Evolutionary conservation across 495 filamentous ascomycete genomes (phyloP), one percentile per base, ranked within the genome.

Genomic region (Penicillium paradoxum): DNA sequence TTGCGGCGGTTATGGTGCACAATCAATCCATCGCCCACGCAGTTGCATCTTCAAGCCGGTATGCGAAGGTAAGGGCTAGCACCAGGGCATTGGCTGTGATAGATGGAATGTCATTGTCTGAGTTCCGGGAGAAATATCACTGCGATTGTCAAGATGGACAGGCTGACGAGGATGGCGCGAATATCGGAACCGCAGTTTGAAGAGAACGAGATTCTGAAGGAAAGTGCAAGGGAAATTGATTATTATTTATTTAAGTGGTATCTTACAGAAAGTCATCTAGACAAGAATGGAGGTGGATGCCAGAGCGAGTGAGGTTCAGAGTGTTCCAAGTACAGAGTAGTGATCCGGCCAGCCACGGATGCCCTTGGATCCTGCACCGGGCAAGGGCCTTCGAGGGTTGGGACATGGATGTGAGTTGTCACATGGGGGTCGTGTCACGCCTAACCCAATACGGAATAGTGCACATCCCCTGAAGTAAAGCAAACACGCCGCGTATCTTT

Each of bases 1-100:
- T 91, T 4, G 87, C 88, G 2, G 89, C 81, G 3, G 77, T 97
- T 17, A 74, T 92, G 62, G 79, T 97, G 6, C 93, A 98, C 60
- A 78, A 81, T 37, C 58, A 79, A 36, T 75, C 89, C 43, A 62
- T 90, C 30, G 83, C 82, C 0, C 75, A 86, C 47, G 83, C 78
- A 0, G 72, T 74, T 33, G 82, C 82, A 0, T 77, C 73, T 7
- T 89, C 83, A 44, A 76, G 78, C 1, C 77, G 85, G 46, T 82
- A 87, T 70, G 90, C 88, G 0, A 91, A 89, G 65, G 65, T 89
- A 14, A 82, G 78, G 36, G 90, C 86, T 3, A 86, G 87, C 41
- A 80, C 87, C 58, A 77, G 77, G 44, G 89, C 89, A 0, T 53
- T 90, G 45, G 55, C 71, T 17, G 58, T 67, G 33, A 53, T 97